phyloP scores from a whole-genome alignment of 176 grass and related monocot species.

The Typha latifolia region DNA sequence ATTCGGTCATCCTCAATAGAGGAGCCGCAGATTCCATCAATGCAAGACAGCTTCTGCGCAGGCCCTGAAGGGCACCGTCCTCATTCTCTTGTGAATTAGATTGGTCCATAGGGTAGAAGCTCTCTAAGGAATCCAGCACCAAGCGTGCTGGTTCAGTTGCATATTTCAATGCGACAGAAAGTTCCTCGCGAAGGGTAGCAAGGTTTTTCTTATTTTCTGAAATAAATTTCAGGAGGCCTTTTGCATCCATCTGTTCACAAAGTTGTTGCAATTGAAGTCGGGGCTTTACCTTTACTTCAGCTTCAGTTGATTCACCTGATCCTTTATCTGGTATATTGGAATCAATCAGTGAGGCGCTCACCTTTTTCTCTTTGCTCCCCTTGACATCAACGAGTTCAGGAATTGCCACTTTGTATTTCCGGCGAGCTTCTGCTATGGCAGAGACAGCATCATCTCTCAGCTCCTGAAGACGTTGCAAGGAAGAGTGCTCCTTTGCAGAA shows the following conservation, averaged over 20 bases:
- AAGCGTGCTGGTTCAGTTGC: conserved; percentile 66
- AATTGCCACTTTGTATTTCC: conserved; percentile 73
- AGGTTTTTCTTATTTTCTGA: conserved; percentile 64
- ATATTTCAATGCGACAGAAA: conserved; percentile 68
- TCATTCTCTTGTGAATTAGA: conserved; percentile 36
- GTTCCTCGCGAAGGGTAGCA: conserved; percentile 52
- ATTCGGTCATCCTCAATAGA: conserved; percentile 39
- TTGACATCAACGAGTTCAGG: conserved; percentile 53
- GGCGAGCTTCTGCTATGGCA: conserved; percentile 49
- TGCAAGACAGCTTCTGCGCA: conserved; percentile 66
- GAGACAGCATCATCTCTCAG: conserved; percentile 59
- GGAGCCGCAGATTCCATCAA: conserved; percentile 75
- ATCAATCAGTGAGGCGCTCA: conserved; percentile 45
- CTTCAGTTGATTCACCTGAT: conserved; percentile 33
- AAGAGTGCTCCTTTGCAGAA: conserved; percentile 54
- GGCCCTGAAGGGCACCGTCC: conserved; percentile 38
- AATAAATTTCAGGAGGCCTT: conserved; percentile 73
- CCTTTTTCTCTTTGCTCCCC: conserved; percentile 72
- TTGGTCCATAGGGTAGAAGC: conserved; percentile 51
- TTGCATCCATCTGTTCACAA: conserved; percentile 78
- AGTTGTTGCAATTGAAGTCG: conserved; percentile 60
- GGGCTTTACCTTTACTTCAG: conserved; percentile 38
- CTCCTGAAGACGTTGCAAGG: conserved; percentile 59
- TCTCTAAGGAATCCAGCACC: conserved; percentile 76
- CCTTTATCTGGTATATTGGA: conserved; percentile 46